phyloP scores from a whole-genome alignment of 768 basidiomycete genomes.

The Naganishia vaughanmartiniae region DNA sequence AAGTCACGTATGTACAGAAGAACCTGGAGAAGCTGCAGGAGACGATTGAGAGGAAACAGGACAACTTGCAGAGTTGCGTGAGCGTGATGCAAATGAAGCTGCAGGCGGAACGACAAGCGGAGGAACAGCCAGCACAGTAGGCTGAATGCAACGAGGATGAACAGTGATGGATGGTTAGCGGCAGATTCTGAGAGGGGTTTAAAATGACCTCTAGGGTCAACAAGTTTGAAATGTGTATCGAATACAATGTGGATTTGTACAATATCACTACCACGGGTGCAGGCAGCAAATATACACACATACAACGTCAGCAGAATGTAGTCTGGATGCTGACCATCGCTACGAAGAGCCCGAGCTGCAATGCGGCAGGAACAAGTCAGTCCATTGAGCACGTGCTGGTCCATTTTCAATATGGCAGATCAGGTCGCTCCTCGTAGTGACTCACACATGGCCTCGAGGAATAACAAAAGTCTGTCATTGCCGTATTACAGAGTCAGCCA shows the following conservation, averaged over 20 bases:
- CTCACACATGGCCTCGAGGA: conserved; percentile 20
- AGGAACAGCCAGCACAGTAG: conserved; percentile 32
- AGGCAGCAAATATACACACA: background rate
- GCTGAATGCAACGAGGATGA: background rate
- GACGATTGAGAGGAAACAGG: conserved; percentile 85
- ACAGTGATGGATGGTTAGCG: background rate
- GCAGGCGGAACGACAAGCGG: conserved; percentile 47
- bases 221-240: background rate
- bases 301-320: background rate
- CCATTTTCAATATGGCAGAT: background rate
- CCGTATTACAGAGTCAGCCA: background rate
- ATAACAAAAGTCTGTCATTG: background rate
- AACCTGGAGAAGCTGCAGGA: conserved; percentile 85
- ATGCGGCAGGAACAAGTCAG: background rate
- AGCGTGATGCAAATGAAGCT: conserved; percentile 70
- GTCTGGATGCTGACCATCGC: background rate
- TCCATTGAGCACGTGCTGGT: background rate
- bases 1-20: conserved; percentile 73
- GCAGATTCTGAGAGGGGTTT: too few relatives aligned
- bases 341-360: background rate
- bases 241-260: background rate
- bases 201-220: background rate
- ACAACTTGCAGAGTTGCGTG: conserved; percentile 74
- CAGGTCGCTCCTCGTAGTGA: background rate
- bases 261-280: background rate